Evolutionary conservation across 305 asterid genomes (phyloP).

Genomic region (Ilex paraguariensis): DNA sequence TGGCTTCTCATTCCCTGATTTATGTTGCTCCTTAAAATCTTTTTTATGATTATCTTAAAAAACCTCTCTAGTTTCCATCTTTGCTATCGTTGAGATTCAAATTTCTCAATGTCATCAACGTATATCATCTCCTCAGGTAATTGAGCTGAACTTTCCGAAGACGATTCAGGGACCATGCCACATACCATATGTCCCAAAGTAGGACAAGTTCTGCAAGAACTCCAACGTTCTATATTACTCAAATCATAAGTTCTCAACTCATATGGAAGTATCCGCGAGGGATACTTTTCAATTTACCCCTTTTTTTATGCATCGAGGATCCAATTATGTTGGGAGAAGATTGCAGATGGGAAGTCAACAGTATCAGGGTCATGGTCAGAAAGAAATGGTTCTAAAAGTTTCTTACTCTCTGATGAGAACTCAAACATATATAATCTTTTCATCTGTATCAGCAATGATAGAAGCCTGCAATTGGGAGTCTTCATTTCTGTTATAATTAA

Average conservation of each 20-base stretch:
- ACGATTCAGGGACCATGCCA: slow-evolving; percentile 16
- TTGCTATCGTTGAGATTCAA: slow-evolving; percentile 32
- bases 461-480: neutral
- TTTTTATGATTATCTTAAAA: slow-evolving; percentile 1
- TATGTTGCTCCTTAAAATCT: slow-evolving; percentile 2
- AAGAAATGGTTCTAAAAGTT: slow-evolving; percentile 4
- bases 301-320: neutral
- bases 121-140: slow-evolving; percentile 39
- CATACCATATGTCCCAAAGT: no score
- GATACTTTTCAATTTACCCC: slow-evolving; percentile 1
- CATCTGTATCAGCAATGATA: slow-evolving; percentile 4
- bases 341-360: neutral
- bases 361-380: neutral
- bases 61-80: slow-evolving; percentile 18
- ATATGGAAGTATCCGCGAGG: no score
- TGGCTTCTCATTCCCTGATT: slow-evolving; percentile 1
- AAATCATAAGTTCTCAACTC: no score
- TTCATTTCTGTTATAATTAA: slow-evolving; percentile 1
- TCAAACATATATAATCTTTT: slow-evolving; percentile 9
- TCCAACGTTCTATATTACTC: neutral
- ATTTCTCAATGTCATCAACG: slow-evolving; percentile 65
- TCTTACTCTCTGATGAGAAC: slow-evolving; percentile 9
- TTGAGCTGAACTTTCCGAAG: slow-evolving; percentile 25
- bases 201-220: neutral
- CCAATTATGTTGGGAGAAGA: neutral